Evolutionary conservation across 371 early-diverging fungal species (phyloP).

Genomic region (Parasitella parasitica): DNA sequence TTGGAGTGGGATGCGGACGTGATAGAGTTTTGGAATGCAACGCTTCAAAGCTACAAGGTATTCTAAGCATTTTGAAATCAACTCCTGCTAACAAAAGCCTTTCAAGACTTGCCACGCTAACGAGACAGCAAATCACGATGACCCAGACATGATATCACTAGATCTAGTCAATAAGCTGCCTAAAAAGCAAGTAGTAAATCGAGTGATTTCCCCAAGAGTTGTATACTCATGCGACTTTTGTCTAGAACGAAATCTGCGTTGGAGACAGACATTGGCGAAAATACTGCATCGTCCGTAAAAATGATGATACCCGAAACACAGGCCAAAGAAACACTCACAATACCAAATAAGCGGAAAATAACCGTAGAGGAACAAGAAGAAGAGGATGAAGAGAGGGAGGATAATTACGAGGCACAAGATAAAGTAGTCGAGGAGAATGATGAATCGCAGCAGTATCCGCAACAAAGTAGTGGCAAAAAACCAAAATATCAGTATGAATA

Average conservation of each 20-base stretch:
- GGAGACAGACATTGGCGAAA: too few species aligned
- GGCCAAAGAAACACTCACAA: neutral
- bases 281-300: too few species aligned
- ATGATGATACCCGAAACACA: too few species aligned
- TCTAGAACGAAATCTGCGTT: too few species aligned
- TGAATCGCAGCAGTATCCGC: too few species aligned
- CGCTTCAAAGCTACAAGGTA: slow-evolving; percentile 21
- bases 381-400: neutral
- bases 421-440: neutral
- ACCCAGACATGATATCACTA: neutral
- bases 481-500: neutral
- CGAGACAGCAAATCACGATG: neutral
- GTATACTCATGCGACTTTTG: too few species aligned
- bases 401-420: neutral
- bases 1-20: slow-evolving; percentile 12
- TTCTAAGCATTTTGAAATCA: neutral
- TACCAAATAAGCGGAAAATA: neutral
- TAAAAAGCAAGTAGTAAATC: neutral
- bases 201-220: too few species aligned
- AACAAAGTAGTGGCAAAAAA: neutral
- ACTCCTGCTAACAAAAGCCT: neutral
- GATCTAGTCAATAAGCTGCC: neutral
- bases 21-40: slow-evolving; percentile 20
- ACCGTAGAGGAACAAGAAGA: neutral
- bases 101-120: slow-evolving; percentile 3